Base-by-base conservation (phyloP, 257 asterid genomes). In the Verbena officinalis region DNA sequence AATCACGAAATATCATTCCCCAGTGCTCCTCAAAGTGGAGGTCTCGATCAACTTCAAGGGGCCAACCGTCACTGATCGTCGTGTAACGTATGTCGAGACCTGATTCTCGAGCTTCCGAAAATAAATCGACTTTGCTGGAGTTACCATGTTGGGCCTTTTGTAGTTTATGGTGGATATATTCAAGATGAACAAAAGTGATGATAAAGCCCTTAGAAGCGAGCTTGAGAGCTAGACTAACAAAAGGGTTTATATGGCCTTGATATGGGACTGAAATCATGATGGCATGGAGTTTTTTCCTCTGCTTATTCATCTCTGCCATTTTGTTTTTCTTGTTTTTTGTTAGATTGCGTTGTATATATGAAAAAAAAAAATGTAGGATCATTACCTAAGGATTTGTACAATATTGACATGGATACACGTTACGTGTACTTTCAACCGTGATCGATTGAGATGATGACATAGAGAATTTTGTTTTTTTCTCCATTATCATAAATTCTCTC, bases 61-160 rank as follows among this genome's bases (percentile, higher is more conserved):
- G 83, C 36, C 74, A 80, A n/a, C 93, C 87, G 20, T 86, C 94
- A 6, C 24, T 42, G 12, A 80, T 75, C 7, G 83, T 83, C 0
- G 66, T 64, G 71, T 83, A 85, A 56, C 83, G 76, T 11, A 85
- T 78, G 64, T 85, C 89, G 0, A 85, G 83, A 10, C 87, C 85
- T 0, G 78, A 69, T 30, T 76, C 46, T 4, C 81, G 77, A 7
- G 82, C 75, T 17, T 30, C 50, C 4, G 77, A 33, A 44, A 84
- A 80, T 1, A 78, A 59, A 55, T 76, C 78, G 17, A 20, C 1
- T 36, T 36, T 7, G 1, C 0, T 14, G 9, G 5, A 16, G 10
- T 31, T 33, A 11, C 63, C 9, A 17, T 16, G 57, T 30, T 27
- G 56, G 68, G 66, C 38, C 8, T 54, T 45, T 2, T 44, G 42